A percentile compares a stretch with the other conserved stretches of the same genome.
Conservation (phyloP, 1,284 basidiomycete species). For the Microbotryum saponariae region DNA sequence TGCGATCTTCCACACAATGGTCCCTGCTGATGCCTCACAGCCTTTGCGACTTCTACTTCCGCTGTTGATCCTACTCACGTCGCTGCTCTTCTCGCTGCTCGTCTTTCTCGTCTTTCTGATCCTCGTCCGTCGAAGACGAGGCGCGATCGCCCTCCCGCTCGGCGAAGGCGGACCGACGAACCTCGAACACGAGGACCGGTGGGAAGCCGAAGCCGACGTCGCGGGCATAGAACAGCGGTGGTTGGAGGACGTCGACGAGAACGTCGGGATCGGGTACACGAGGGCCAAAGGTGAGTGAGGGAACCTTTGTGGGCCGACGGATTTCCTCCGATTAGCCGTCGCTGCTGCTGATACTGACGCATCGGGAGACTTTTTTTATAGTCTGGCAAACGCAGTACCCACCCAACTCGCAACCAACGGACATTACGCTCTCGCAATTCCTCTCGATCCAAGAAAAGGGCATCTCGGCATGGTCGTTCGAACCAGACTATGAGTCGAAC, state of each 20-base stretch:
- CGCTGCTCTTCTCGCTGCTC: conserved; percentile 83
- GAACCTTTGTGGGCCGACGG: conserved; percentile 26
- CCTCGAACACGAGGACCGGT: conserved; percentile 78
- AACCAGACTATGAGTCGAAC: conserved; percentile 90
- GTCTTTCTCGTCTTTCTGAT: conserved; percentile 81
- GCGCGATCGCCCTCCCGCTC: conserved; percentile 33
- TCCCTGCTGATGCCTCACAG: neutral
- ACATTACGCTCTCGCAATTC: conserved; percentile 94
- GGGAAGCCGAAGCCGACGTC: conserved; percentile 52
- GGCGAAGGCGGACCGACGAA: conserved; percentile 90
- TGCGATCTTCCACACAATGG: neutral
- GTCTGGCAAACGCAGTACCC: conserved; percentile 85
- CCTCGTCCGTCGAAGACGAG: conserved; percentile 65
- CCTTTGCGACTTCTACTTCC: conserved; percentile 59
- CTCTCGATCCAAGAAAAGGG: conserved; percentile 96
- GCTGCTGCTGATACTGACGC: neutral
- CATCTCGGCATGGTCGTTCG: conserved; percentile 93
- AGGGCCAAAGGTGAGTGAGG: conserved; percentile 69
- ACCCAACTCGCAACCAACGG: conserved; percentile 83
- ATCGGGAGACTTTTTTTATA: conserved; percentile 39
- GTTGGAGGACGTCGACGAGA: conserved; percentile 74
- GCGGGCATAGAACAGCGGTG: conserved; percentile 87
- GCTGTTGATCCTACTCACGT: conserved; percentile 81
- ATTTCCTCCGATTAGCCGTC: conserved; percentile 6
- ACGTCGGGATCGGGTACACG: conserved; percentile 62